phyloP scores from a whole-genome alignment of 768 basidiomycete genomes.

The Neoboletus magnificus region DNA sequence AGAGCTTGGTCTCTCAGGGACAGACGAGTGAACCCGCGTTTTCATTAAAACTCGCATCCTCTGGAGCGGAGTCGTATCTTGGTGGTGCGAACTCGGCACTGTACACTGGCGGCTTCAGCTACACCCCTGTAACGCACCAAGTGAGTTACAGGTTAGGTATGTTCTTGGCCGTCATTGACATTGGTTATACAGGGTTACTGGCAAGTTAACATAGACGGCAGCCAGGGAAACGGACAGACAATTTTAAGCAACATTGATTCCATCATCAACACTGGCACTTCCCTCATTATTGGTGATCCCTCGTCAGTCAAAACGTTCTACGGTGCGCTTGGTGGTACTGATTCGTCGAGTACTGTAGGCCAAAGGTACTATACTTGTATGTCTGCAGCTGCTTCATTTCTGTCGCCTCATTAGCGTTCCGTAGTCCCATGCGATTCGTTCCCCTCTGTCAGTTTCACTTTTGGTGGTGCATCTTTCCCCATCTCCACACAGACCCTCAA shows the following conservation, averaged over 20 bases:
- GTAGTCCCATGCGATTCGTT: conserved; percentile 31
- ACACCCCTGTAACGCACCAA: conserved; percentile 9
- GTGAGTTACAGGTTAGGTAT: not conserved
- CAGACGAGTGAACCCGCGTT: conserved; percentile 35
- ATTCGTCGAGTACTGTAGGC: conserved; percentile 17
- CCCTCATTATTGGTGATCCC: conserved; percentile 7
- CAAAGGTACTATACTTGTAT: conserved; percentile 34
- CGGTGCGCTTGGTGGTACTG: conserved; percentile 21
- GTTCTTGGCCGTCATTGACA: not conserved
- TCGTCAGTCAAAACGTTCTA: conserved; percentile 19
- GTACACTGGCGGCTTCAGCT: conserved; percentile 46
- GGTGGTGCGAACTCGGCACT: conserved; percentile 46
- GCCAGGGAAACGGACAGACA: not conserved
- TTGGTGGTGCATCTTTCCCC: conserved; percentile 35
- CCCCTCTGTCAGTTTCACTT: conserved; percentile 31
- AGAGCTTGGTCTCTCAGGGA: conserved; percentile 39
- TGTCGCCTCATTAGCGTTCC: not conserved
- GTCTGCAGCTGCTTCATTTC: conserved; percentile 11
- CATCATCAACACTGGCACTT: conserved; percentile 24
- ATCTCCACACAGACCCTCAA: conserved; percentile 35
- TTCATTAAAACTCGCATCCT: conserved; percentile 44
- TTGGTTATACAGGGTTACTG: conserved; percentile 12
- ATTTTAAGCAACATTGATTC: conserved; percentile 6
- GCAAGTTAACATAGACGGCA: conserved; percentile 15
- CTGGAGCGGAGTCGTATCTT: conserved; percentile 45